These are phyloP conservation scores for Carallia brachiata DNA, from an alignment of 345 rosid species.

Conservation along the genomic window DNA sequence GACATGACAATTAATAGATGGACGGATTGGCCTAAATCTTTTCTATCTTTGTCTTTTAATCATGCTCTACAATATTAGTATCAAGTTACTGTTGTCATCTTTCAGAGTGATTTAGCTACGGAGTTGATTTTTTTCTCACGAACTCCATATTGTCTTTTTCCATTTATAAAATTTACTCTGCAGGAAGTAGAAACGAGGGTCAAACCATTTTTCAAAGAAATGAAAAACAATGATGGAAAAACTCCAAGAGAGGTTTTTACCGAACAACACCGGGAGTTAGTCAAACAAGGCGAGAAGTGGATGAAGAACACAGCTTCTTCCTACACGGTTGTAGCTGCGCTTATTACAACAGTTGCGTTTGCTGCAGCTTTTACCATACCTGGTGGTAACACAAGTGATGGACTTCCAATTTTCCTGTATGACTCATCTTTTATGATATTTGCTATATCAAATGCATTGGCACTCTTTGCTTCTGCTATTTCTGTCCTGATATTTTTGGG, in stretches of 20 bases:
- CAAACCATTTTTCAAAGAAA: constrained; percentile 5
- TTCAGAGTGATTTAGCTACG: not conserved
- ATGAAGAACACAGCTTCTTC: constrained; percentile 23
- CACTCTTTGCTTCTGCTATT: constrained; percentile 7
- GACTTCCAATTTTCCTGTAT: not conserved
- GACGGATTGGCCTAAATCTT: too few relatives aligned
- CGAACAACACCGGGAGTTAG: not conserved
- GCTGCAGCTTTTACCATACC: constrained; percentile 22
- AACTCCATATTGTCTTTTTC: not conserved
- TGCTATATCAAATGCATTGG: constrained; percentile 3
- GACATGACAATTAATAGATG: too few relatives aligned
- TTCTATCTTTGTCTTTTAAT: too few relatives aligned
- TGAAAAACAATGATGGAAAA: not conserved
- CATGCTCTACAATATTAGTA: too few relatives aligned
- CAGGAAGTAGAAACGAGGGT: constrained; percentile 21
- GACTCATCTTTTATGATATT: constrained; percentile 8
- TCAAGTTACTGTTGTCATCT: not conserved
- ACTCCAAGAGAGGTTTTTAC: constrained; percentile 15
- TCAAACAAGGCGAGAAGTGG: constrained; percentile 21
- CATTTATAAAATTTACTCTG: not conserved
- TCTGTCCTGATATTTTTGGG: constrained; percentile 18
- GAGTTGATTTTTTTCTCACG: too few relatives aligned
- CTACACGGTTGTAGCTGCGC: constrained; percentile 15
- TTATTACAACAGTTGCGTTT: constrained; percentile 16
- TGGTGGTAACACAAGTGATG: constrained; percentile 5